phyloP scores from a whole-genome alignment of 106 monocot genomes.

The Chionographis japonica region DNA sequence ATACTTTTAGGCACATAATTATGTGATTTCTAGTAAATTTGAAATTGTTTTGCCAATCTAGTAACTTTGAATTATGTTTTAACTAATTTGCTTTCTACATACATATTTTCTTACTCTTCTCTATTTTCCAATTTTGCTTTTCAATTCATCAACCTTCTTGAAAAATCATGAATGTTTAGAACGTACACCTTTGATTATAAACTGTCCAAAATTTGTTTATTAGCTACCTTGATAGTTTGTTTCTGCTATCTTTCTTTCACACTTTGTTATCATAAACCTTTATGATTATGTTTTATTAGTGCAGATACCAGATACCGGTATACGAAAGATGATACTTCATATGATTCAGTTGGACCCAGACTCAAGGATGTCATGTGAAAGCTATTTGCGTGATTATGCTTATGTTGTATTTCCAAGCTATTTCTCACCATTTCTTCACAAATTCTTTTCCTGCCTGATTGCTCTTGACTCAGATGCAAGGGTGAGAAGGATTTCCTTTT shows the following conservation, averaged over 20 bases:
- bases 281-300: constrained; percentile 5
- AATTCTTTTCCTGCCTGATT: constrained; percentile 88
- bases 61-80: too few relatives aligned
- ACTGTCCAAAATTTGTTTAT: too few relatives aligned
- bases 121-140: too few relatives aligned
- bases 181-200: too few relatives aligned
- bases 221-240: neutral
- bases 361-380: constrained; percentile 71
- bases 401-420: constrained; percentile 77
- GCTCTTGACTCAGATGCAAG: constrained; percentile 84
- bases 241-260: neutral
- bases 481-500: constrained; percentile 32
- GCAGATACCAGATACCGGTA: constrained; percentile 88
- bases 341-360: constrained; percentile 99
- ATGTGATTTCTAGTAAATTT: too few relatives aligned
- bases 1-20: too few relatives aligned
- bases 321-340: constrained; percentile 91
- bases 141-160: too few relatives aligned
- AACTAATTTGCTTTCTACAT: too few relatives aligned
- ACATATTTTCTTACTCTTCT: too few relatives aligned
- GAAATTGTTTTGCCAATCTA: too few relatives aligned
- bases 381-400: constrained; percentile 78
- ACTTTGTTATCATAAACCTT: neutral
- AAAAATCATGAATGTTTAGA: too few relatives aligned
- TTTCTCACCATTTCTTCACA: constrained; percentile 90